Percentiles rank a stretch among this genome's conserved stretches.
Conservation (phyloP, 306 rosid genomes). For the Sicyos edulis region DNA sequence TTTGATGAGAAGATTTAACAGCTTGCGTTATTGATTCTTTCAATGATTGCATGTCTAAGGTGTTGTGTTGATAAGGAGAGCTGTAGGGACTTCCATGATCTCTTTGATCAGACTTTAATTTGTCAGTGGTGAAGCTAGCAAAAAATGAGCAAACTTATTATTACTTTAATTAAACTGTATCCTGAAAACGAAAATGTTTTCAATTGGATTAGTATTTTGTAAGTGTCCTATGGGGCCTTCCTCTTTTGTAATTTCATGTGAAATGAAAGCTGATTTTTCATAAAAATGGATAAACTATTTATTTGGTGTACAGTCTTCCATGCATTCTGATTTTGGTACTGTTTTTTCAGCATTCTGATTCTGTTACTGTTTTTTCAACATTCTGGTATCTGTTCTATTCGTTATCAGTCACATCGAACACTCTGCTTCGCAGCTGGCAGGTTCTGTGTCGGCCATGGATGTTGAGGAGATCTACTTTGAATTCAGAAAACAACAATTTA, state of each 20-base stretch:
- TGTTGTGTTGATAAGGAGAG: conserved; percentile 4
- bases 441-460: conserved; percentile 48
- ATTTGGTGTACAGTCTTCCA: not conserved
- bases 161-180: not conserved
- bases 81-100: not conserved
- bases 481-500: conserved; percentile 85
- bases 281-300: not conserved
- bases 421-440: conserved; percentile 54
- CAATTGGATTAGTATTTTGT: too few species aligned
- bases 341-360: not conserved
- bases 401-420: conserved; percentile 6
- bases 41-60: not conserved
- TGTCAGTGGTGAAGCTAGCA: not conserved
- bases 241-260: not conserved
- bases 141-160: not conserved
- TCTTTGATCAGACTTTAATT: not conserved
- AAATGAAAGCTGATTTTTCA: not conserved
- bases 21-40: not conserved
- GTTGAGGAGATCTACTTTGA: conserved; percentile 82
- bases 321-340: not conserved
- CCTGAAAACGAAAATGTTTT: too few species aligned
- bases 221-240: too few species aligned
- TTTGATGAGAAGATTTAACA: not conserved
- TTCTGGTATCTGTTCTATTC: not conserved
- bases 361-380: not conserved